phyloP scores from a whole-genome alignment of 2,329 filamentous ascomycete species.

The Talaromyces sp. region DNA sequence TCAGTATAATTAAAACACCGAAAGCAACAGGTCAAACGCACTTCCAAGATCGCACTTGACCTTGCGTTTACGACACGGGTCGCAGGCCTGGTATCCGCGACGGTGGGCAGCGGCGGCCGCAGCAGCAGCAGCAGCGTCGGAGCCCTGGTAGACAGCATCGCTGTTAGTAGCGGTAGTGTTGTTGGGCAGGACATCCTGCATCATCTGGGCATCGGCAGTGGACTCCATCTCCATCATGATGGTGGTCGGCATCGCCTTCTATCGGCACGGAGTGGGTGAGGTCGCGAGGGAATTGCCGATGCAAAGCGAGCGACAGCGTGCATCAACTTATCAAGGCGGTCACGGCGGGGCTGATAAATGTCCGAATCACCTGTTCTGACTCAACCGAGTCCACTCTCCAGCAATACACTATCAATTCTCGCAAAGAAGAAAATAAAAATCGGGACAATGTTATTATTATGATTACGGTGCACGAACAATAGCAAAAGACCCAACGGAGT shows the following conservation, averaged over 20 bases:
- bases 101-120: conserved; percentile 29
- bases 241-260: conserved; percentile 5
- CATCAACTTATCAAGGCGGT: neutral
- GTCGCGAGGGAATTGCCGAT: conserved; percentile 27
- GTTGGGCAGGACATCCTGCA: neutral
- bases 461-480: neutral
- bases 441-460: neutral
- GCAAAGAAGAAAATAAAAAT: neutral
- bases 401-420: neutral
- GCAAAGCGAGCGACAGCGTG: conserved; percentile 29
- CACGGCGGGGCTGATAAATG: neutral
- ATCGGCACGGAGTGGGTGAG: conserved; percentile 17
- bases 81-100: conserved; percentile 47
- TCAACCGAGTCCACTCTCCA: neutral
- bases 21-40: conserved; percentile 20
- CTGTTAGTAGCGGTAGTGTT: neutral
- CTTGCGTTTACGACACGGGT: conserved; percentile 46
- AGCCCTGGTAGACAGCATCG: neutral
- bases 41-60: conserved; percentile 47
- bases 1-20: conserved; percentile 1
- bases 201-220: neutral
- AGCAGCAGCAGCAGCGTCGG: neutral
- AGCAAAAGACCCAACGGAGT: neutral
- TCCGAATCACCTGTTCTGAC: too few species aligned
- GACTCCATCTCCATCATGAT: conserved; percentile 5